A percentile compares a stretch with the other conserved stretches of the same genome.
phyloP scores from a whole-genome alignment of 306 rosid genomes.

The Urtica urens region DNA sequence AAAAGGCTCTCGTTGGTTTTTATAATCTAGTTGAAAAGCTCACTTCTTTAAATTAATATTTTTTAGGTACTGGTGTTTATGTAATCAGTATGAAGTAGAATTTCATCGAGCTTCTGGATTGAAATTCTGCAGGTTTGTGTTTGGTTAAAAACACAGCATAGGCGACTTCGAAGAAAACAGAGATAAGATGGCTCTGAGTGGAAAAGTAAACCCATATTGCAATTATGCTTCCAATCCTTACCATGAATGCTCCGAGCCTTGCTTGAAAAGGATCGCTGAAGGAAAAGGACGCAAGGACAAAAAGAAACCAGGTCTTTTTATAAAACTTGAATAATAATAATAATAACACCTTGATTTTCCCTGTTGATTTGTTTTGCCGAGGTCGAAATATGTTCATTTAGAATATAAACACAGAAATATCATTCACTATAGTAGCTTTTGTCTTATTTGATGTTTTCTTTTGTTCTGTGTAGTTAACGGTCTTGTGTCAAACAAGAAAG shows the following conservation, averaged over 20 bases:
- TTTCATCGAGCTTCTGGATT: background rate
- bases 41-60: too few species aligned
- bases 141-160: background rate
- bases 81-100: too few species aligned
- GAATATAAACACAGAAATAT: too few species aligned
- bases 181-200: slow-evolving; percentile 47
- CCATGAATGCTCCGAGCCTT: slow-evolving; percentile 73
- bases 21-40: too few species aligned
- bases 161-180: background rate
- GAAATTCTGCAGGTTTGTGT: slow-evolving; percentile 3
- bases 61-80: too few species aligned
- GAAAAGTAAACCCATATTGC: slow-evolving; percentile 51
- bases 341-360: too few species aligned
- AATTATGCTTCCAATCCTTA: slow-evolving; percentile 60
- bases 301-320: slow-evolving; percentile 42
- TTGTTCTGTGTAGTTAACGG: slow-evolving; percentile 30
- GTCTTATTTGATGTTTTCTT: slow-evolving; percentile 4
- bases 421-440: too few species aligned
- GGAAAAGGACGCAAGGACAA: slow-evolving; percentile 37
- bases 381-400: too few species aligned
- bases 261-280: slow-evolving; percentile 54
- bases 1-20: too few species aligned
- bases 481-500: slow-evolving; percentile 32
- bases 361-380: too few species aligned
- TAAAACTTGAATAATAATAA: too few species aligned